A percentile compares a stretch with the other conserved stretches of the same genome.
Conservation (phyloP, 257 asterid genomes). For the Nicotiana benthamiana region DNA sequence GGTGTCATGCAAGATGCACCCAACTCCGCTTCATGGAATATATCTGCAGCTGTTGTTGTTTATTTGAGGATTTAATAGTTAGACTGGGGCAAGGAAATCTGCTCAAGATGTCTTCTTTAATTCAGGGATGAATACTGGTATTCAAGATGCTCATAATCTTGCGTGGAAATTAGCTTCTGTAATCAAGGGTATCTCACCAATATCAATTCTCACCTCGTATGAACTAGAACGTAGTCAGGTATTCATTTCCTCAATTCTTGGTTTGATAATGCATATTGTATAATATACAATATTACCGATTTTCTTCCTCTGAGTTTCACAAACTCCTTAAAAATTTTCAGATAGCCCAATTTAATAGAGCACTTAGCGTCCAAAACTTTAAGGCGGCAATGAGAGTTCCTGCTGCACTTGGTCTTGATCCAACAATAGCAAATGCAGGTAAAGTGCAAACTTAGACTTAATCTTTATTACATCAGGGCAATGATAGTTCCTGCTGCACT, state of each 20-base stretch:
- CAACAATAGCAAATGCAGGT: constrained; percentile 82
- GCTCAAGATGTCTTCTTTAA: constrained; percentile 4
- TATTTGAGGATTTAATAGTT: not conserved
- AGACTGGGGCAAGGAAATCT: not conserved
- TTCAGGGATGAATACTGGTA: constrained; percentile 95
- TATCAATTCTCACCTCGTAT: constrained; percentile 62
- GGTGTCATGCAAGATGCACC: not conserved
- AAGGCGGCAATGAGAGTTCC: constrained; percentile 90
- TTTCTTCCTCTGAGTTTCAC: not conserved
- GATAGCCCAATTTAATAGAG: constrained; percentile 81
- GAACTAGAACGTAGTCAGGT: constrained; percentile 93
- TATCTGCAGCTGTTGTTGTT: not conserved
- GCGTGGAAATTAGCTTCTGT: constrained; percentile 95
- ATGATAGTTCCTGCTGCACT: constrained; percentile 93
- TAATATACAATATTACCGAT: not conserved
- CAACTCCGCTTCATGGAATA: not conserved
- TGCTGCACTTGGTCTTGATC: constrained; percentile 96
- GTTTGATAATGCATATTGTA: not conserved
- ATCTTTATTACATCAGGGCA: constrained; percentile 17
- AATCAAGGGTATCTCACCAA: constrained; percentile 49
- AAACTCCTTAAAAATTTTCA: constrained; percentile 17
- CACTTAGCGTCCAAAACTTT: constrained; percentile 75
- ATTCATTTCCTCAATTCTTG: not conserved
- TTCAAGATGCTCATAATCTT: constrained; percentile 96
- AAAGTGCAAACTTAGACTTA: not conserved